These are phyloP conservation scores for Arthroderma sp. DNA, from an alignment of 2,329 filamentous ascomycete genomes.

Conservation along the genomic window DNA sequence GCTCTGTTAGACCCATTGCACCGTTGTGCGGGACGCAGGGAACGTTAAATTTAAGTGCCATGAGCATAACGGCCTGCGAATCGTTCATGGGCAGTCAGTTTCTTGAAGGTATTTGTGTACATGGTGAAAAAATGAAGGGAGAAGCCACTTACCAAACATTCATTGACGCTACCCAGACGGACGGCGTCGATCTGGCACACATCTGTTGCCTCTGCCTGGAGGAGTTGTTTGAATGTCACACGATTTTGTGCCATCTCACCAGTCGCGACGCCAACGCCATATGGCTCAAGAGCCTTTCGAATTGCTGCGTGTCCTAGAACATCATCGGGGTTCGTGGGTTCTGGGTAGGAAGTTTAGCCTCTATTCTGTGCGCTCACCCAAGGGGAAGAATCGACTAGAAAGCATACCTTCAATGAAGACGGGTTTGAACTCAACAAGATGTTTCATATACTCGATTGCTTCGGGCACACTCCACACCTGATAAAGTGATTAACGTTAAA, in stretches of 20 bases:
- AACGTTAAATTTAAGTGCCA: conserved; percentile 55
- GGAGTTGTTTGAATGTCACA: conserved; percentile 84
- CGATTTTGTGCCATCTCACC: conserved; percentile 95
- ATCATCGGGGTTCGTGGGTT: conserved; percentile 82
- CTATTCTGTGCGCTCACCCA: background rate
- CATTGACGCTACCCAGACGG: conserved; percentile 79
- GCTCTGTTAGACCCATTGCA: conserved; percentile 80
- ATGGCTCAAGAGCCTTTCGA: conserved; percentile 56
- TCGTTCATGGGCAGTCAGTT: too few relatives aligned
- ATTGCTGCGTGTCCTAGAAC: conserved; percentile 78
- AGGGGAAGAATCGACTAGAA: too few relatives aligned
- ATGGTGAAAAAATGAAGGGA: background rate
- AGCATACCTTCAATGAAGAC: conserved; percentile 65
- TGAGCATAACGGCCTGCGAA: conserved; percentile 57
- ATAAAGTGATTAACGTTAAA: background rate
- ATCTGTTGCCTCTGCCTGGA: conserved; percentile 67
- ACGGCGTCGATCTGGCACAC: conserved; percentile 85
- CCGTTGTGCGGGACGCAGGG: conserved; percentile 82
- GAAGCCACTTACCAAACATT: conserved; percentile 45
- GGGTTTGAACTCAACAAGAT: conserved; percentile 62
- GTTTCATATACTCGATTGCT: conserved; percentile 73
- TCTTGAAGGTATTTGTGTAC: background rate
- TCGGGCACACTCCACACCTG: conserved; percentile 76
- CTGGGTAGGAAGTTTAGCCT: conserved; percentile 19
- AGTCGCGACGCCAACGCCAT: conserved; percentile 71